A percentile compares a stretch with the other conserved stretches of the same genome.
phyloP scores from a whole-genome alignment of 1,139 yeast species.

The Diutina sp. region DNA sequence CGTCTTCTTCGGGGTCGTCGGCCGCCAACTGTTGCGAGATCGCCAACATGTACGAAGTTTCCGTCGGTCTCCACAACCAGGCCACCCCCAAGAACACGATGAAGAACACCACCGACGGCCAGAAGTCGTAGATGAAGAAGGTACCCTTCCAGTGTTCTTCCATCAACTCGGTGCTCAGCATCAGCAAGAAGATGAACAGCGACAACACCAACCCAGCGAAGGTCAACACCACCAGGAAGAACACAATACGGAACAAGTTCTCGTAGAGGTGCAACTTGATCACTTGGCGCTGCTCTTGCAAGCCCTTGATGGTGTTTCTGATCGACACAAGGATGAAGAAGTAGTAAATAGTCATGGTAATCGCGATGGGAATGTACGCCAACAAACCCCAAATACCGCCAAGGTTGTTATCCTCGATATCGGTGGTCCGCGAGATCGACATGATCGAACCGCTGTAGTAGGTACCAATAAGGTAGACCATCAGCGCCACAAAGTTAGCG shows the following conservation, averaged over 20 bases:
- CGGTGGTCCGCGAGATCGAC: slow-evolving; percentile 14
- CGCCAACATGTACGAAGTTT: slow-evolving; percentile 87
- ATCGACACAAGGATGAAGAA: slow-evolving; percentile 62
- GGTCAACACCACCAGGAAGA: slow-evolving; percentile 44
- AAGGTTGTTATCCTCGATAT: slow-evolving; percentile 11
- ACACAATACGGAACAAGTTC: slow-evolving; percentile 60
- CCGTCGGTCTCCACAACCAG: slow-evolving; percentile 96
- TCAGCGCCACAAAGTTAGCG: slow-evolving; percentile 55
- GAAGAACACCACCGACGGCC: slow-evolving; percentile 88
- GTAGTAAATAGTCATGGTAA: slow-evolving; percentile 64
- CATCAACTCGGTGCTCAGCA: slow-evolving; percentile 63
- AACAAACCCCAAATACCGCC: slow-evolving; percentile 16
- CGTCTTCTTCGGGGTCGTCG: slow-evolving; percentile 32
- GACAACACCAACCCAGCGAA: slow-evolving; percentile 54
- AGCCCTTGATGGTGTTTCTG: slow-evolving; percentile 56
- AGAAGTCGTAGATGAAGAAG: slow-evolving; percentile 80
- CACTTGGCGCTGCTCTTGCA: slow-evolving; percentile 79
- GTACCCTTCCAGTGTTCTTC: slow-evolving; percentile 90
- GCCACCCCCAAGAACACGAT: slow-evolving; percentile 75
- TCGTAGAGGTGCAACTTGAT: slow-evolving; percentile 84
- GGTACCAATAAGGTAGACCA: slow-evolving; percentile 55
- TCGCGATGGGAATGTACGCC: slow-evolving; percentile 56
- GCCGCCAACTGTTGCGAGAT: slow-evolving; percentile 89
- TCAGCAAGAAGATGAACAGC: slow-evolving; percentile 58
- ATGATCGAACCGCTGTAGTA: slow-evolving; percentile 28